Evolutionary conservation across 225 moss, liverwort and hornwort species (phyloP).

Genomic region (Rhytidiadelphus loreus): DNA sequence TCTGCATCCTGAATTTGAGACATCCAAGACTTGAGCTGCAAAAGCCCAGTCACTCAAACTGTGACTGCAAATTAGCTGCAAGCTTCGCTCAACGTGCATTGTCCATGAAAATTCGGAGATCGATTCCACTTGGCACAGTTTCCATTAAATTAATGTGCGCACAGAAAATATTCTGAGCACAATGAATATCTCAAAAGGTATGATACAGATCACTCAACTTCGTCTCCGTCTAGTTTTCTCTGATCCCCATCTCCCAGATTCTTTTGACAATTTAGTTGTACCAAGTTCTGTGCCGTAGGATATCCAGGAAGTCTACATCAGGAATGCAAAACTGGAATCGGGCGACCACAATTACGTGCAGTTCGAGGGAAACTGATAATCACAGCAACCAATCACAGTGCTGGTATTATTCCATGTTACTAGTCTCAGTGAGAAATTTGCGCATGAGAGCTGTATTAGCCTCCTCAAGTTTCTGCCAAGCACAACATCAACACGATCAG

Average conservation of each 20-base stretch:
- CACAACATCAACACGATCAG: neutral
- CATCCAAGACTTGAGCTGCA: neutral
- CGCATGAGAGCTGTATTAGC: conserved; percentile 68
- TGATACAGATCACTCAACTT: neutral
- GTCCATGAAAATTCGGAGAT: neutral
- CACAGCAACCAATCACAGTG: neutral
- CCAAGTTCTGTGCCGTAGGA: neutral
- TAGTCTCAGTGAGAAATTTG: conserved; percentile 79
- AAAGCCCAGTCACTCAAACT: neutral
- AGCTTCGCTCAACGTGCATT: neutral
- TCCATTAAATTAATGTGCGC: neutral
- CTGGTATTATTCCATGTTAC: conserved; percentile 47
- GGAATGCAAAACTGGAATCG: neutral
- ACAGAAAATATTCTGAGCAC: neutral
- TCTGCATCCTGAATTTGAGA: neutral
- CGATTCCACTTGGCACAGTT: neutral
- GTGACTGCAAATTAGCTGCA: neutral
- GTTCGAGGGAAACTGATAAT: neutral
- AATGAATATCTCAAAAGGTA: neutral
- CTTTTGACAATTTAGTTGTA: neutral
- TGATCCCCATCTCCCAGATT: neutral
- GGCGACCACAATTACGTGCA: neutral
- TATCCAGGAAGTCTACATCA: neutral
- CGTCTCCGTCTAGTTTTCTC: neutral
- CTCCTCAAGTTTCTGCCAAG: conserved; percentile 59